A percentile compares a stretch with the other conserved stretches of the same genome.
Conservation (phyloP, 768 basidiomycete species). For the Panellus pusillus region DNA sequence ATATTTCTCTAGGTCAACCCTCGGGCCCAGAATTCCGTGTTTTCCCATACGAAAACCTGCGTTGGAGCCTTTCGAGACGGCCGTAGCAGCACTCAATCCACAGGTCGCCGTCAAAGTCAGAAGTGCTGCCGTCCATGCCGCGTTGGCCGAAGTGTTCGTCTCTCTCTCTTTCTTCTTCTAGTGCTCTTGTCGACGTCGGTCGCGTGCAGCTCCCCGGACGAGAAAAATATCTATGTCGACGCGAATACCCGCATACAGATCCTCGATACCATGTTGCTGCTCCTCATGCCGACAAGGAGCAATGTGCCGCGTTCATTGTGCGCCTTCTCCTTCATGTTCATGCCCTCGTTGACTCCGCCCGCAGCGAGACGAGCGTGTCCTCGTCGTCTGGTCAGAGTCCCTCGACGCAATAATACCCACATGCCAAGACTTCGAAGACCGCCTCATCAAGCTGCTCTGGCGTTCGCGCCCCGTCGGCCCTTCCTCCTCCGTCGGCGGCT, state of each 20-base stretch:
- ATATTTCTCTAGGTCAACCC: conserved; percentile 4
- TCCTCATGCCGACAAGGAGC: conserved; percentile 82
- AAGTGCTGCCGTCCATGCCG: conserved; percentile 78
- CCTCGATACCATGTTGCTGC: conserved; percentile 72
- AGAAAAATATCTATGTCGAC: conserved; percentile 67
- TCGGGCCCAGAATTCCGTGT: conserved; percentile 60
- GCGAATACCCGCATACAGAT: conserved; percentile 84
- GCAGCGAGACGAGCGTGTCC: conserved; percentile 78
- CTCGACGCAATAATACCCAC: conserved; percentile 76
- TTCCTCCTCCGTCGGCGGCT: conserved; percentile 24
- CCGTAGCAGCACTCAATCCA: conserved; percentile 72
- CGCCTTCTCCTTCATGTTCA: conserved; percentile 28
- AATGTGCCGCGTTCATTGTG: conserved; percentile 85
- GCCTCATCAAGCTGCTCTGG: conserved; percentile 84
- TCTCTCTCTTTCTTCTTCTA: conserved; percentile 43
- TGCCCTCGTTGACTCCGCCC: neutral
- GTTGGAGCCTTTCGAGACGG: conserved; percentile 73
- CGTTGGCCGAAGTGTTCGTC: conserved; percentile 62
- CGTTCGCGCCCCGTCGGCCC: conserved; percentile 42
- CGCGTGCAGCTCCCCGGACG: conserved; percentile 50
- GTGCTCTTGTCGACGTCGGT: neutral
- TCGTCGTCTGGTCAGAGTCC: conserved; percentile 83
- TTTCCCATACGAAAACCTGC: conserved; percentile 79
- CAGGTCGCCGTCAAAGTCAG: conserved; percentile 82
- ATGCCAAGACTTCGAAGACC: conserved; percentile 72